These are phyloP conservation scores for Nicotiana rustica DNA, from an alignment of 305 asterid genomes.

Conservation along the genomic window DNA sequence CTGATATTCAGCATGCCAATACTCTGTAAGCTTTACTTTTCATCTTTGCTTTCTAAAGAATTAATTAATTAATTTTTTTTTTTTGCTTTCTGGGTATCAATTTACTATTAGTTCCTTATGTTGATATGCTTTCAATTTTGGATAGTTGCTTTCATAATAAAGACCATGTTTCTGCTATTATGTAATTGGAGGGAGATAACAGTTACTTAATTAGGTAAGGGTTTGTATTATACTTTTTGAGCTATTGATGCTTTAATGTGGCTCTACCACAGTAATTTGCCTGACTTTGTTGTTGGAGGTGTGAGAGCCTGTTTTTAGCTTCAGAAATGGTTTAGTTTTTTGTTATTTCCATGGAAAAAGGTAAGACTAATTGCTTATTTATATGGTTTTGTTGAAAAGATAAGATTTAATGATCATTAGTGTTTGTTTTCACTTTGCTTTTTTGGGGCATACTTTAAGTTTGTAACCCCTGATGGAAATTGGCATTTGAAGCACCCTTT, in stretches of 20 bases:
- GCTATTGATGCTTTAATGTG: neutral
- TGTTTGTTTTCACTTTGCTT: neutral
- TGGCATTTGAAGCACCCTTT: neutral
- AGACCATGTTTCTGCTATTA: neutral
- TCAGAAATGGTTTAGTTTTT: neutral
- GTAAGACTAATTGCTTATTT: neutral
- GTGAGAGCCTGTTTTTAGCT: conserved; percentile 21
- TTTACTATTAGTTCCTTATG: neutral
- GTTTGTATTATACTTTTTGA: neutral
- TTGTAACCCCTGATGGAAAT: neutral
- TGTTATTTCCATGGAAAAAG: neutral
- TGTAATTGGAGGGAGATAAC: conserved; percentile 14
- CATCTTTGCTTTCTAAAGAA: conserved; percentile 33
- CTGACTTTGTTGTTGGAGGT: conserved; percentile 1
- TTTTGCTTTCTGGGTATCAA: neutral
- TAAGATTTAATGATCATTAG: neutral
- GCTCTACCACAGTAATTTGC: neutral
- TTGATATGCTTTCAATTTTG: neutral
- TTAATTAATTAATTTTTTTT: neutral
- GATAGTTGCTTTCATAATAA: neutral
- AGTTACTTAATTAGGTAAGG: neutral
- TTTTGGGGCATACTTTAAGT: neutral
- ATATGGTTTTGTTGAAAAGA: neutral
- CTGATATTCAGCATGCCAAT: conserved; percentile 88
- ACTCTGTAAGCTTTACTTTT: conserved; percentile 61